Evolutionary conservation across 148 eudicot genomes (phyloP).

Genomic region (Cornus florida): DNA sequence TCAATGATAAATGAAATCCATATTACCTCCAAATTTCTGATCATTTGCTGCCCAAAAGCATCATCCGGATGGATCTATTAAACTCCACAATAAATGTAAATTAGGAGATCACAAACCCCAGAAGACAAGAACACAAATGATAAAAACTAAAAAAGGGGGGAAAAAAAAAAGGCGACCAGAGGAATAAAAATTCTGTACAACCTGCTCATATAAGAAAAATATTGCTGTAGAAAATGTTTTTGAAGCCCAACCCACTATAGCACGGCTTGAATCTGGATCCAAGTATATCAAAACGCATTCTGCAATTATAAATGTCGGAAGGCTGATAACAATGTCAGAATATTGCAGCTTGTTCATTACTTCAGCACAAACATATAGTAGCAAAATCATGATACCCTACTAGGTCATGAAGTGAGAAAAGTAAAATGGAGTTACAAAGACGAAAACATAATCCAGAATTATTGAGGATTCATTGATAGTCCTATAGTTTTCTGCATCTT

Average conservation of each 20-base stretch:
- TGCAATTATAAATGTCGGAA: constrained; percentile 99
- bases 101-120: neutral
- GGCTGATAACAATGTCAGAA: constrained; percentile 90
- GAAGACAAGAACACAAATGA: neutral
- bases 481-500: too few species aligned
- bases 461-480: too few species aligned
- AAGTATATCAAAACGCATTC: constrained; percentile 97
- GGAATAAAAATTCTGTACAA: constrained; percentile 16
- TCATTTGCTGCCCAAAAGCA: constrained; percentile 99
- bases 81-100: constrained; percentile 16
- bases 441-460: neutral
- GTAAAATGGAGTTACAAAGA: neutral
- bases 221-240: constrained; percentile 74
- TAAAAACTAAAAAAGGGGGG: constrained; percentile 6
- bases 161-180: neutral
- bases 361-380: neutral
- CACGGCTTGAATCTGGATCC: constrained; percentile 87
- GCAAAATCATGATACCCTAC: constrained; percentile 8
- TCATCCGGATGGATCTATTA: constrained; percentile 92
- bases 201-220: constrained; percentile 99
- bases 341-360: constrained; percentile 32
- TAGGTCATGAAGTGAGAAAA: neutral
- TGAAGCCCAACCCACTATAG: constrained; percentile 88
- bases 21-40: constrained; percentile 87
- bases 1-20: constrained; percentile 1